phyloP scores from a whole-genome alignment of 768 basidiomycete species.

The Mrakia gelida region DNA sequence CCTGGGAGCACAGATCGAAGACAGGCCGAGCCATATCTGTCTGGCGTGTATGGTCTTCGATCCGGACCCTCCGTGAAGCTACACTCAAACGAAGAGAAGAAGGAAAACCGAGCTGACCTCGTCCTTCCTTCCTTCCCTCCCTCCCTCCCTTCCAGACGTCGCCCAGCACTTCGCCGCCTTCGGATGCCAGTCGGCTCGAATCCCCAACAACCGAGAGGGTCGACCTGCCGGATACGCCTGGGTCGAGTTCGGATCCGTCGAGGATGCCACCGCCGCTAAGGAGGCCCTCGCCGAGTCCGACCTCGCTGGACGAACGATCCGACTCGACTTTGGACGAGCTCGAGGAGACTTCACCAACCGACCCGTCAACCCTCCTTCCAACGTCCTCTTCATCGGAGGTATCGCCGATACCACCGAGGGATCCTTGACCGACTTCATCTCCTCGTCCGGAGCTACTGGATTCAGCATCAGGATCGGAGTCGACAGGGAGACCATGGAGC shows the following conservation, averaged over 20 bases:
- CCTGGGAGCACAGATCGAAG: background rate
- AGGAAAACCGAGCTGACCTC: background rate
- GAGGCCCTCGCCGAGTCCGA: background rate
- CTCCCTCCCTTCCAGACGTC: background rate
- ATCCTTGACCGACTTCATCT: background rate
- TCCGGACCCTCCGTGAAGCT: background rate
- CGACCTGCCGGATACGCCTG: conserved; percentile 92
- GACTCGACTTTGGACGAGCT: background rate
- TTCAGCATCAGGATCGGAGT: conserved; percentile 6
- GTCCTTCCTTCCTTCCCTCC: conserved; percentile 10
- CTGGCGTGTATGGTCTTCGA: background rate
- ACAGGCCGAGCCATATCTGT: background rate
- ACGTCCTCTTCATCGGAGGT: conserved; percentile 15
- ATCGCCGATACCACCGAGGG: conserved; percentile 8
- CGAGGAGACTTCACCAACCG: background rate
- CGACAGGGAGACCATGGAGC: conserved; percentile 12
- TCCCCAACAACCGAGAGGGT: conserved; percentile 91
- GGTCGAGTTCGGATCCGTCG: conserved; percentile 82
- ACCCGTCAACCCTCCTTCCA: conserved; percentile 1
- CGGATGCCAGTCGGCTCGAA: conserved; percentile 53
- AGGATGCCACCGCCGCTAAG: conserved; percentile 50
- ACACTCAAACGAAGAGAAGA: background rate
- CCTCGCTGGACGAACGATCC: background rate
- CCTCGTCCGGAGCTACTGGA: background rate
- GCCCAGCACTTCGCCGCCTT: background rate